A percentile compares a stretch with the other conserved stretches of the same genome.
These are phyloP conservation scores for Bipolaris victoriae DNA, from an alignment of 2,329 filamentous ascomycete species.

Conservation along the genomic window DNA sequence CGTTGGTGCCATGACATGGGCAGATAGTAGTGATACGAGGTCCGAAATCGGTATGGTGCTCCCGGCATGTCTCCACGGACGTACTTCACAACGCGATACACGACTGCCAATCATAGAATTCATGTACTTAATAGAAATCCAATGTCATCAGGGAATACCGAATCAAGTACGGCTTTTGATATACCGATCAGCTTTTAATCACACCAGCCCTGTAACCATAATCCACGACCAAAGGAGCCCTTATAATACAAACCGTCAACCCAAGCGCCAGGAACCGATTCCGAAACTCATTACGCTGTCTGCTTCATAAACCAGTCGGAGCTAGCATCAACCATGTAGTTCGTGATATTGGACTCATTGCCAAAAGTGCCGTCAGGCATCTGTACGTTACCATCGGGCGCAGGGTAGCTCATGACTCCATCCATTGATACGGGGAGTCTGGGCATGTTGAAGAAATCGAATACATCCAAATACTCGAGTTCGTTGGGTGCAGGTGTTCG, in stretches of 20 bases:
- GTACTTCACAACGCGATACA: background rate
- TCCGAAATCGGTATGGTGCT: conserved; percentile 20
- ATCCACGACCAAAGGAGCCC: background rate
- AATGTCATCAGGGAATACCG: background rate
- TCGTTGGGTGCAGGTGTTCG: conserved; percentile 79
- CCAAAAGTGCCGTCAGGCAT: conserved; percentile 37
- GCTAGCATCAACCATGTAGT: conserved; percentile 76
- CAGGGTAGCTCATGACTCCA: conserved; percentile 37
- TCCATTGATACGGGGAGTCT: conserved; percentile 62
- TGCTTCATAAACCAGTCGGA: conserved; percentile 70
- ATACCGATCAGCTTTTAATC: background rate
- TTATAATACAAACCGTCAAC: background rate
- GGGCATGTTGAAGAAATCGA: conserved; percentile 94
- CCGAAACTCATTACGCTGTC: conserved; percentile 12
- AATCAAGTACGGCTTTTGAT: background rate
- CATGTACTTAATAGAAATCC: background rate
- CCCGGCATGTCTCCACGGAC: background rate
- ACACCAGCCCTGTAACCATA: background rate
- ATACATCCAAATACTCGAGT: conserved; percentile 88
- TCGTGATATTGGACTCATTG: conserved; percentile 78
- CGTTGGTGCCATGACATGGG: background rate
- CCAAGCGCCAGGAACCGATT: background rate
- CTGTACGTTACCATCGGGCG: conserved; percentile 35
- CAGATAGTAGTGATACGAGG: background rate
- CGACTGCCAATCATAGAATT: background rate